Conservation (phyloP, 2,329 filamentous ascomycete genomes). For the Aspergillus piperis region DNA sequence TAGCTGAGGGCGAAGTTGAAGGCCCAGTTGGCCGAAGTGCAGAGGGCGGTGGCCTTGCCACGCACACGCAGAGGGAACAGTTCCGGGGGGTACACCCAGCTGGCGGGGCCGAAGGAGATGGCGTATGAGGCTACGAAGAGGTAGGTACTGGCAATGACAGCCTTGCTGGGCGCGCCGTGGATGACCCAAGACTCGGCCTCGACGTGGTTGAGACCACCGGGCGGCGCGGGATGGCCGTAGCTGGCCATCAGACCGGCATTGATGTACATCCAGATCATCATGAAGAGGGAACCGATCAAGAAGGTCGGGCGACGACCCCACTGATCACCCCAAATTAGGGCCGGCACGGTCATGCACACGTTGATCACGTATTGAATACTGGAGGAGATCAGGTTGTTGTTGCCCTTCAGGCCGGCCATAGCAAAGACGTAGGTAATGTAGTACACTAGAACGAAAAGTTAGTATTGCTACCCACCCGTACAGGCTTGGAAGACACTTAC, state of each 20-base stretch:
- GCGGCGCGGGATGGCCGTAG: constrained; percentile 41
- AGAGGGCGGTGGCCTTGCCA: constrained; percentile 63
- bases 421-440: constrained; percentile 67
- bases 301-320: constrained; percentile 73
- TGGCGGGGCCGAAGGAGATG: constrained; percentile 62
- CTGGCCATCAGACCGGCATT: constrained; percentile 46
- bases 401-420: constrained; percentile 66
- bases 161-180: constrained; percentile 55
- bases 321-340: constrained; percentile 72
- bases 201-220: constrained; percentile 41
- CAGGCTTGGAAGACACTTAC: neutral
- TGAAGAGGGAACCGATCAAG: constrained; percentile 64
- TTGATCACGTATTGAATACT: constrained; percentile 78
- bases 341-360: constrained; percentile 74
- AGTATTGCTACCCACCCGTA: neutral
- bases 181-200: constrained; percentile 43
- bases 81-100: constrained; percentile 63
- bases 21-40: constrained; percentile 64
- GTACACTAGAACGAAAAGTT: constrained; percentile 49
- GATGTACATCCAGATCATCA: constrained; percentile 52
- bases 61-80: constrained; percentile 64
- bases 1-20: constrained; percentile 60
- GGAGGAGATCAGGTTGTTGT: constrained; percentile 65
- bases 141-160: constrained; percentile 70
- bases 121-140: constrained; percentile 72